Evolutionary conservation across 225 moss, liverwort and hornwort genomes (phyloP).

Genomic region (Antitrichia curtipendula): DNA sequence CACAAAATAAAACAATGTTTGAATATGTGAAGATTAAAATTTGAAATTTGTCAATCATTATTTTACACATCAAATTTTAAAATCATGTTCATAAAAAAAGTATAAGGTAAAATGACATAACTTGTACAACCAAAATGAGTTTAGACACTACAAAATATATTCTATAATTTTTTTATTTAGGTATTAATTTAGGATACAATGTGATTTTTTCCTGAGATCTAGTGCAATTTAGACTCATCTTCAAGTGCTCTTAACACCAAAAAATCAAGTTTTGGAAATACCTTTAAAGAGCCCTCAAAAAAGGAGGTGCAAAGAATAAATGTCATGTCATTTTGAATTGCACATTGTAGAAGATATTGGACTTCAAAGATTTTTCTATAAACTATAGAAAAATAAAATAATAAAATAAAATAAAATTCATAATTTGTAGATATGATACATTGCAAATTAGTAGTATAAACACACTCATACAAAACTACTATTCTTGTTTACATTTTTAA

Average conservation of each 20-base stretch:
- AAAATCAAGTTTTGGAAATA: neutral
- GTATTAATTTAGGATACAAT: no score
- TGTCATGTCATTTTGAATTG: neutral
- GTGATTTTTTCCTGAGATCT: no score
- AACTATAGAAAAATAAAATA: neutral
- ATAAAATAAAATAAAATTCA: neutral
- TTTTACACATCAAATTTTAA: neutral
- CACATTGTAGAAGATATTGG: fast-evolving
- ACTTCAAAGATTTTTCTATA: neutral
- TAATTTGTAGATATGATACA: neutral
- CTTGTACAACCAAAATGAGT: fast-evolving
- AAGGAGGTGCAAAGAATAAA: fast-evolving
- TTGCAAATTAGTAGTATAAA: neutral
- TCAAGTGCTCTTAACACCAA: no score
- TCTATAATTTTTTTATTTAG: no score
- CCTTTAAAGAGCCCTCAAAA: neutral
- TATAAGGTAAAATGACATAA: neutral
- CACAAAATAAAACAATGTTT: neutral
- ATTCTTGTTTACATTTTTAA: fast-evolving
- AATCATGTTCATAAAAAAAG: neutral
- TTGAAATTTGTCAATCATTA: neutral
- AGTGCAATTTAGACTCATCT: no score
- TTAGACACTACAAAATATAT: fast-evolving
- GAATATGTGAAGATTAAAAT: fast-evolving
- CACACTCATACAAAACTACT: fast-evolving